Base-by-base conservation (phyloP, 495 filamentous ascomycete species). In the Penicillium pulvis region DNA sequence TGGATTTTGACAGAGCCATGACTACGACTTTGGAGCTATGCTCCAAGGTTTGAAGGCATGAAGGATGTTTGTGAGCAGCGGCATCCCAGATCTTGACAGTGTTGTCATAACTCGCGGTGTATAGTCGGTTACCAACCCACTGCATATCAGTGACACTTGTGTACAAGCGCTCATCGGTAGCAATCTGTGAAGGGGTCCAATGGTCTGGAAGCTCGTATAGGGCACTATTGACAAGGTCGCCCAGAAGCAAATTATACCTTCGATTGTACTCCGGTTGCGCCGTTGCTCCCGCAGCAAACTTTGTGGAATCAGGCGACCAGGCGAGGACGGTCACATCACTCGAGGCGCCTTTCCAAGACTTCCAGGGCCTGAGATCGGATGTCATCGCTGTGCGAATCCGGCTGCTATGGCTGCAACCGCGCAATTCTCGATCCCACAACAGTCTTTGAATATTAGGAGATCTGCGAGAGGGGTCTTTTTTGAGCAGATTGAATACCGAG, bases 241-340 rank as follows among this genome's bases (percentile, higher is more conserved):
- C 92, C 16, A 93, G 65, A 4, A 92, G 58, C 5, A 96, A 76
- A 67, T 96, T 97, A 23, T 89, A 87, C 0, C 81, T 80, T 47
- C 87, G 82, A 63, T 97, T 96, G 71, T 96, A 97, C 1, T 81
- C 91, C 1, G 84, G 85, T 55, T 90, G 84, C 28, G 89, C 86
- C 3, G 87, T 85, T 2, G 90, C 88, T 2, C 92, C 92, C 16
- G 77, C 75, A 20, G 75, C 81, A 56, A 82, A 83, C 31, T 55
- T 70, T 0, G 68, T 74, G 1, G 80, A 79, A 66, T 82, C 71
- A 14, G 78, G 73, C 23, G 74, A 77, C 81, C 81, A 85, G 8
- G 75, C 73, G 42, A 80, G 61, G 28, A 70, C 65, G 23, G 78
- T 67, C 12, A 83, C 68, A 62, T 85, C 82, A 23, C 78, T 75